Conservation (phyloP, 805 yeast species). For the Starmerella riodocensis region DNA sequence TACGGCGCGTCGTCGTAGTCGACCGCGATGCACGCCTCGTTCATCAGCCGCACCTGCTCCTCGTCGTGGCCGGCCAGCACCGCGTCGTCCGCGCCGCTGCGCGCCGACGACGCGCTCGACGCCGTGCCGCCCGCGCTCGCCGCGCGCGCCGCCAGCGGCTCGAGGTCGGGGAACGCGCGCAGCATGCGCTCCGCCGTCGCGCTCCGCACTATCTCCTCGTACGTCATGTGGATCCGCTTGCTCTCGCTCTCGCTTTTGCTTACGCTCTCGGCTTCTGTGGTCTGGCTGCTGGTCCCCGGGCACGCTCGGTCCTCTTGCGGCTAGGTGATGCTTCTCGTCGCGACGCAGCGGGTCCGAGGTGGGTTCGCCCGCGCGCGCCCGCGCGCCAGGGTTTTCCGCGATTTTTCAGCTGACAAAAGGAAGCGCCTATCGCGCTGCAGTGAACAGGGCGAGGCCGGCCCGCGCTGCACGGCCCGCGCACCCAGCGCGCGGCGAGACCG, state of each 20-base stretch:
- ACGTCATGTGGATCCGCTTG: too few relatives aligned
- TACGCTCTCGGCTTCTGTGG: too few relatives aligned
- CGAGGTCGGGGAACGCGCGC: conserved; percentile 23
- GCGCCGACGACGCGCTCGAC: not conserved
- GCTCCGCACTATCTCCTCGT: conserved; percentile 14
- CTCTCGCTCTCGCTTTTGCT: too few relatives aligned
- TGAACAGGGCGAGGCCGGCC: too few relatives aligned
- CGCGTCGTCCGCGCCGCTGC: conserved; percentile 22
- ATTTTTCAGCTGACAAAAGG: conserved; percentile 6
- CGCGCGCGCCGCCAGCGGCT: conserved; percentile 21
- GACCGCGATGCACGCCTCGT: conserved; percentile 86
- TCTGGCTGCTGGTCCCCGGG: too few relatives aligned
- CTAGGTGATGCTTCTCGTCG: too few relatives aligned
- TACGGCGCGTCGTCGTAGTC: conserved; percentile 77
- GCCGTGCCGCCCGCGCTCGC: conserved; percentile 16
- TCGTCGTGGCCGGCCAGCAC: conserved; percentile 80
- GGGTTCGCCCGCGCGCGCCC: too few relatives aligned
- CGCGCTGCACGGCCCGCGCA: too few relatives aligned
- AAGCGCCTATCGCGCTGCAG: too few relatives aligned
- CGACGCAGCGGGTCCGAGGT: too few relatives aligned
- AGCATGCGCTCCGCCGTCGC: conserved; percentile 21
- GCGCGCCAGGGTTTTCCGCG: not conserved
- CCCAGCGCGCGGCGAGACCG: too few relatives aligned
- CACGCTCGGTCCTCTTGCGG: too few relatives aligned
- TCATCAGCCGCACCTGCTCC: conserved; percentile 91